Percentiles rank a stretch among this genome's conserved stretches.
Evolutionary conservation across 139 green algal genomes (phyloP).

Genomic region (Coelastrella sp.): DNA sequence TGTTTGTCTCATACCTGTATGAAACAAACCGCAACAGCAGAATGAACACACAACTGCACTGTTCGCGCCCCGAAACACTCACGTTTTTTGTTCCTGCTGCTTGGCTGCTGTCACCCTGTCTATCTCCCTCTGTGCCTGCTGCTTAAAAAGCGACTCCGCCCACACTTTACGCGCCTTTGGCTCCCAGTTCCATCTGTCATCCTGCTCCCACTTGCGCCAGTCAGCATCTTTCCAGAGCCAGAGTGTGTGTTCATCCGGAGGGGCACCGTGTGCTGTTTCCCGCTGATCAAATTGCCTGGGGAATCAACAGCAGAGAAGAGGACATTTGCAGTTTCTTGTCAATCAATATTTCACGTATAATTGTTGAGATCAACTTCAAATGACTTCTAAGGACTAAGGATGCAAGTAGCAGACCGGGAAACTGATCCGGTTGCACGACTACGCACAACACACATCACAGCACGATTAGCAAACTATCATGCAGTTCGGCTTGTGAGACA

Average conservation of each 20-base stretch:
- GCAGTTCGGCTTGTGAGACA: too few species aligned
- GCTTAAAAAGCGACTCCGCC: constrained; percentile 28
- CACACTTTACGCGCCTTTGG: constrained; percentile 49
- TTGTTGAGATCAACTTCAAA: too few species aligned
- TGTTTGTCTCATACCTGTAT: too few species aligned
- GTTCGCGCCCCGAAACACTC: background rate
- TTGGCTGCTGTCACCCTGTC: background rate
- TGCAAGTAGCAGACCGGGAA: too few species aligned
- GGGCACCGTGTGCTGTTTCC: constrained; percentile 37
- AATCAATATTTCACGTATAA: too few species aligned
- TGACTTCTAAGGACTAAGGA: too few species aligned
- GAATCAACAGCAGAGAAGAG: background rate
- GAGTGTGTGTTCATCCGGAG: constrained; percentile 61
- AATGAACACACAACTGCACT: background rate
- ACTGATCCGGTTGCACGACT: too few species aligned
- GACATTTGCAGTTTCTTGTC: too few species aligned
- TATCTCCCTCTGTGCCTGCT: constrained; percentile 23
- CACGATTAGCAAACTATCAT: too few species aligned
- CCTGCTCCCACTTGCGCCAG: constrained; percentile 80
- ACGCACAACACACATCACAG: too few species aligned
- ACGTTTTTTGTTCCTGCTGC: constrained; percentile 36
- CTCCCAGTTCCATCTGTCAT: constrained; percentile 75
- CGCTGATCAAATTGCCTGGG: constrained; percentile 61
- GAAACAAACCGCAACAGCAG: too few species aligned
- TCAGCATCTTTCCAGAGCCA: constrained; percentile 75